These are phyloP conservation scores for Melampsora americana DNA, from an alignment of 1,284 basidiomycete genomes.

Conservation along the genomic window DNA sequence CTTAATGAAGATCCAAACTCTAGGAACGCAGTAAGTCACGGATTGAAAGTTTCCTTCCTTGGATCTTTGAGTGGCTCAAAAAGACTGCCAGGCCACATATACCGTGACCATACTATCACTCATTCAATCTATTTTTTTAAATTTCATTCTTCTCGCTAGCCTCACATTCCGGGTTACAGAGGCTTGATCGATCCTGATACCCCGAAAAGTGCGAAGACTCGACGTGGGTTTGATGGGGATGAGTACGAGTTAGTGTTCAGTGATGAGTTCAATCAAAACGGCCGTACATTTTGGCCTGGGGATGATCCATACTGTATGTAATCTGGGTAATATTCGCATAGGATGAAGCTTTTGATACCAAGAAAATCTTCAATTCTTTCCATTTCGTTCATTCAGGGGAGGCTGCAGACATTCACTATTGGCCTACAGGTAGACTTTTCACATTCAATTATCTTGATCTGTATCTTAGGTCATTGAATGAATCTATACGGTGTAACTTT, in stretches of 20 bases:
- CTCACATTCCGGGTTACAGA: slow-evolving; percentile 26
- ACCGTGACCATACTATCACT: neutral
- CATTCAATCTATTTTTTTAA: neutral
- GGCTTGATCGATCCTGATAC: slow-evolving; percentile 53
- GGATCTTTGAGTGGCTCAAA: slow-evolving; percentile 1
- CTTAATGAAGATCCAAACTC: no score
- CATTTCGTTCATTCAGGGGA: slow-evolving; percentile 19
- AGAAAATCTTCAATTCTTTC: no score
- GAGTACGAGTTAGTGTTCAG: slow-evolving; percentile 53
- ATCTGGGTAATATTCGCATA: neutral
- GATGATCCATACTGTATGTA: slow-evolving; percentile 53
- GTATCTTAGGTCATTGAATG: neutral
- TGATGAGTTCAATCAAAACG: slow-evolving; percentile 54
- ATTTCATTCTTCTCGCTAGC: neutral
- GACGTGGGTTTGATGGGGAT: slow-evolving; percentile 48
- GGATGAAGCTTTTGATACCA: no score
- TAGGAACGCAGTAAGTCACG: no score
- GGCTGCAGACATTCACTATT: slow-evolving; percentile 37
- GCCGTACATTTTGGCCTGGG: slow-evolving; percentile 54
- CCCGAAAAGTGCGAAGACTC: slow-evolving; percentile 47
- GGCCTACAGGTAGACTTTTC: slow-evolving; percentile 17
- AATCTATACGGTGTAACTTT: neutral
- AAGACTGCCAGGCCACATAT: neutral
- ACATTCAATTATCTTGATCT: neutral
- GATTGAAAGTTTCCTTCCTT: slow-evolving; percentile 12